Base-by-base conservation (phyloP, 176 grass and related monocot genomes). In the Ampelocalamus luodianensis region DNA sequence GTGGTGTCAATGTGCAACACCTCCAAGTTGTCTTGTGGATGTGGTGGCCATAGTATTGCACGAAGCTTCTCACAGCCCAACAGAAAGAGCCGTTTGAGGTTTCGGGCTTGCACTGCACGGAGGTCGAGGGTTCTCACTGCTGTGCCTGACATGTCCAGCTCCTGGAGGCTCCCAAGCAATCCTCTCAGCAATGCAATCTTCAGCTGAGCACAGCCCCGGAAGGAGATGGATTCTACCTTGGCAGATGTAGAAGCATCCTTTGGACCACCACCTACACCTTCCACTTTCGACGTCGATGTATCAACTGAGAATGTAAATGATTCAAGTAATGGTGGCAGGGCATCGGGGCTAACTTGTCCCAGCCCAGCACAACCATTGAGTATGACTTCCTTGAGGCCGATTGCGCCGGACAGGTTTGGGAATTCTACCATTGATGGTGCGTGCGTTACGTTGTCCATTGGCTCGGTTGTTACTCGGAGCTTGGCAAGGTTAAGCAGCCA, bases 21-120 rank as follows among this genome's bases (percentile, higher is more conserved):
- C 6, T 29, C 1, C 29, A 29, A 1, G 29, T 29, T 29, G 29
- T 29, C 29, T 29, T 29, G 29, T 29, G 29, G 29, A 29, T 29
- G 29, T 29, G 29, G 29, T 29, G 29, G 78, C 85, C 85, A 87
- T 14, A 76, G 0, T 38, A 87, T 82, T 79, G 76, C 76, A 72
- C 10, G 1, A 0, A 86, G 76, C 27, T 86, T 70, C 27, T 50
- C 20, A 2, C 85, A 86, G 4, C 58, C 68, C 9, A 87, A 11
- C 20, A 82, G 14, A 13, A 76, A 26, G 2, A 87, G 58, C 1
- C 11, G 15, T 24, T 1, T 74, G 6, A 87, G 45, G 0, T 6
- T 17, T 7, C 0, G 0, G 27, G 26, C 51, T 48, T 46, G 8
- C 7, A 34, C 1, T 14, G 51, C 0, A 2, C 12, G 15, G 1